Conservation (phyloP, 805 yeast species). For the Candida maesae region DNA sequence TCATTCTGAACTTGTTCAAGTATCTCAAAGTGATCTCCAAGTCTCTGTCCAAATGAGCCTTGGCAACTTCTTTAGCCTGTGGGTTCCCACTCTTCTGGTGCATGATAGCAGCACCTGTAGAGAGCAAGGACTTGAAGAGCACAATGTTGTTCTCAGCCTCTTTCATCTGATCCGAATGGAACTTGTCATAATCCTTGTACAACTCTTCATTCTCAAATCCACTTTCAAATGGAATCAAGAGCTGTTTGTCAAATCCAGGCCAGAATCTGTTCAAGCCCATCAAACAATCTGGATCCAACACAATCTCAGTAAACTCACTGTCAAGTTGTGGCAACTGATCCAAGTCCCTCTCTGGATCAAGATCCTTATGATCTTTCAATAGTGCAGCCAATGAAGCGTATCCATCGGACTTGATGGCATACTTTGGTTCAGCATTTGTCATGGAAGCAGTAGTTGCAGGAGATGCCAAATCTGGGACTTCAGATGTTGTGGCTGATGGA, state of each 20-base stretch:
- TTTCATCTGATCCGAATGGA: conserved; percentile 13
- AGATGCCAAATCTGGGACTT: conserved; percentile 1
- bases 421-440: conserved; percentile 9
- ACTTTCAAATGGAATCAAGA: conserved; percentile 9
- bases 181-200: conserved; percentile 22
- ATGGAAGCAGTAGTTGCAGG: background rate
- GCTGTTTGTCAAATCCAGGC: conserved; percentile 10
- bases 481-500: background rate
- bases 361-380: conserved; percentile 19
- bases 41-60: conserved; percentile 17
- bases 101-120: conserved; percentile 23
- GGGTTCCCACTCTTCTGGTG: conserved; percentile 10
- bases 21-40: conserved; percentile 26
- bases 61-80: conserved; percentile 13
- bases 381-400: conserved; percentile 15
- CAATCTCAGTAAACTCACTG: conserved; percentile 22
- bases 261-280: conserved; percentile 21
- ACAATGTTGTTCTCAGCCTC: conserved; percentile 26
- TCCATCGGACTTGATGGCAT: conserved; percentile 17
- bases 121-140: conserved; percentile 23
- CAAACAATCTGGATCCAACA: conserved; percentile 24
- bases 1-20: conserved; percentile 23
- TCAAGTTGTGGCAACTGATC: conserved; percentile 19
- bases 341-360: conserved; percentile 13
- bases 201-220: conserved; percentile 22